Evolutionary conservation across 179 eudicot genomes (phyloP).

Genomic region (Corrigiola litoralis): DNA sequence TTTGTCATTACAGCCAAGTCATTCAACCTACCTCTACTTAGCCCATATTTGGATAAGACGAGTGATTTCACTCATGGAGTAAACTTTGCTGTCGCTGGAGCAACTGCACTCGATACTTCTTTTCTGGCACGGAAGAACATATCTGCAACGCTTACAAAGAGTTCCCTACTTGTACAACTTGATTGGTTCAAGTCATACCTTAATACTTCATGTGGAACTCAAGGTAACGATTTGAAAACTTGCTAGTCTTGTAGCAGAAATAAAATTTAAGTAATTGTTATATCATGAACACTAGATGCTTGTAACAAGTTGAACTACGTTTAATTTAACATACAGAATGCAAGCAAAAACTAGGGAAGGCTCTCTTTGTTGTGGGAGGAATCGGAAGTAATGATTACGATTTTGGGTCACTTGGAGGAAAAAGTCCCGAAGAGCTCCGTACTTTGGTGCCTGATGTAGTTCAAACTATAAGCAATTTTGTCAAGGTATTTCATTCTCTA

Average conservation of each 20-base stretch:
- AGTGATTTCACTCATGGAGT: slow-evolving; percentile 11
- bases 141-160: too few relatives aligned
- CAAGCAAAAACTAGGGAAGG: slow-evolving; percentile 5
- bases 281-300: too few relatives aligned
- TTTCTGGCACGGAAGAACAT: too few relatives aligned
- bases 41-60: slow-evolving; percentile 1
- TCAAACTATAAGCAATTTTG: slow-evolving; percentile 5
- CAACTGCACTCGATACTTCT: slow-evolving; percentile 6
- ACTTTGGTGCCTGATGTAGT: slow-evolving; percentile 12
- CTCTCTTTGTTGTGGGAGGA: slow-evolving; percentile 13
- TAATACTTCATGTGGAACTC: too few relatives aligned
- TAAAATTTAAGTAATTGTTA: too few relatives aligned
- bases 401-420: slow-evolving; percentile 1
- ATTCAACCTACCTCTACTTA: neutral
- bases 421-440: neutral
- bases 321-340: too few relatives aligned
- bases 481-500: neutral
- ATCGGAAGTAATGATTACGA: slow-evolving; percentile 18
- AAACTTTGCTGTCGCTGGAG: slow-evolving; percentile 14
- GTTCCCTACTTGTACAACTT: too few relatives aligned
- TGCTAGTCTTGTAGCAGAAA: too few relatives aligned
- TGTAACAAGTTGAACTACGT: too few relatives aligned
- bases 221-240: too few relatives aligned
- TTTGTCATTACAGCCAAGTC: slow-evolving; percentile 1
- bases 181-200: too few relatives aligned